Evolutionary conservation across 2,329 filamentous ascomycete genomes (phyloP).

Genomic region (Colletotrichum nymphaeae): DNA sequence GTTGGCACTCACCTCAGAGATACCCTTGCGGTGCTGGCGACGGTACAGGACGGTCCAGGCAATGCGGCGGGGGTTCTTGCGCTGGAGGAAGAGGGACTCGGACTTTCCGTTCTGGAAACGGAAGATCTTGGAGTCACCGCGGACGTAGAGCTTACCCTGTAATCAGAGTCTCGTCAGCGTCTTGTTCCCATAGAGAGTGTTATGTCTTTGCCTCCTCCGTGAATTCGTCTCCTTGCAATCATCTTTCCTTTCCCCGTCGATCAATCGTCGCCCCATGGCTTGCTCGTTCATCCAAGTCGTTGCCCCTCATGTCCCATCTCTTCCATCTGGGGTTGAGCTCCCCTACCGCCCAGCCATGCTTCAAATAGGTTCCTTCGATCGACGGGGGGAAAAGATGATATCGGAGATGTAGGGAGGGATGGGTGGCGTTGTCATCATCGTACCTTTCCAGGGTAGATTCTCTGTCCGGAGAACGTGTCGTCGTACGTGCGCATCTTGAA

Average conservation of each 20-base stretch:
- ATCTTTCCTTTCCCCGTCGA: slow-evolving; percentile 4
- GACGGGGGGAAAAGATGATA: neutral
- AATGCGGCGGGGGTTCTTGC: slow-evolving; percentile 99
- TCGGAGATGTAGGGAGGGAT: neutral
- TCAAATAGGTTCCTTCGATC: slow-evolving; percentile 15
- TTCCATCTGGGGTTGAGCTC: neutral
- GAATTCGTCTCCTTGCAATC: neutral
- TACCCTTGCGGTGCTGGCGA: slow-evolving; percentile 99
- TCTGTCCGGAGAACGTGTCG: slow-evolving; percentile 74
- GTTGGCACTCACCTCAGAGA: slow-evolving; percentile 89
- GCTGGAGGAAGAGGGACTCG: slow-evolving; percentile 99
- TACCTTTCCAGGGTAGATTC: slow-evolving; percentile 77
- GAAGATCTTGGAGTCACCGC: slow-evolving; percentile 99
- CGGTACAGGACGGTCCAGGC: slow-evolving; percentile 98
- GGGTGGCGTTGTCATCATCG: slow-evolving; percentile 43
- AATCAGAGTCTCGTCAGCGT: slow-evolving; percentile 44
- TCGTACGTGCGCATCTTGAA: slow-evolving; percentile 75
- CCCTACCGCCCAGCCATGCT: neutral
- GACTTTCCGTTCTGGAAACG: slow-evolving; percentile 99
- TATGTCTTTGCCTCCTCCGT: slow-evolving; percentile 11
- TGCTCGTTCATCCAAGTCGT: neutral
- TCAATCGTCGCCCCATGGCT: neutral
- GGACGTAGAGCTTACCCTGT: slow-evolving; percentile 99
- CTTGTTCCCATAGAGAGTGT: neutral
- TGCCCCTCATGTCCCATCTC: neutral